A percentile compares a stretch with the other conserved stretches of the same genome.
Evolutionary conservation across 163 green algal species (phyloP).

Genomic region (Botryococcus braunii): DNA sequence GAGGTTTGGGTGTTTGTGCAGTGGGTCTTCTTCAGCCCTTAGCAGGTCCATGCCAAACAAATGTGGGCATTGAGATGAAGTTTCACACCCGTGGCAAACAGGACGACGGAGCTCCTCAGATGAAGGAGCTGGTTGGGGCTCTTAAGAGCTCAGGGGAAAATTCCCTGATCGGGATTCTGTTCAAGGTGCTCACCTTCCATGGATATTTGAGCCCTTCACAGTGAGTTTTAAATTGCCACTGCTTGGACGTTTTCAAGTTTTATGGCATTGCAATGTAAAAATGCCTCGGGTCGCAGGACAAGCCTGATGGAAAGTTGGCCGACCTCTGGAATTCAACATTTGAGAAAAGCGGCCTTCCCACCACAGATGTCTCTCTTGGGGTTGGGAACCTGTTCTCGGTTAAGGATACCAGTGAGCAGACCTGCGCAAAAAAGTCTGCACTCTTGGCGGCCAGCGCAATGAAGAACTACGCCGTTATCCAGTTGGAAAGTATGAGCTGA

Average conservation of each 20-base stretch:
- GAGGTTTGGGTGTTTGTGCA: conserved; percentile 24
- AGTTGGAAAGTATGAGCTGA: conserved; percentile 38
- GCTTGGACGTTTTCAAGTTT: not conserved
- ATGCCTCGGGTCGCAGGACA: conserved; percentile 47
- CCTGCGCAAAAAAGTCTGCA: conserved; percentile 73
- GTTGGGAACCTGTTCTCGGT: conserved; percentile 57
- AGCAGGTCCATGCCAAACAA: conserved; percentile 22
- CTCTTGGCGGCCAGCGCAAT: conserved; percentile 71
- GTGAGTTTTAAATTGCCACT: not conserved
- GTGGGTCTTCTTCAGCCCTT: conserved; percentile 61
- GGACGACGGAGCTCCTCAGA: conserved; percentile 60
- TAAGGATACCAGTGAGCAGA: conserved; percentile 62
- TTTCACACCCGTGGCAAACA: conserved; percentile 68
- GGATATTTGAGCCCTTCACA: not conserved
- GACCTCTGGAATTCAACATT: conserved; percentile 46
- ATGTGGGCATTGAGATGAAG: conserved; percentile 40
- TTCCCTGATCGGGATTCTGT: not conserved
- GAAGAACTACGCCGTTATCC: conserved; percentile 58
- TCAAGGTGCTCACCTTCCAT: conserved; percentile 7
- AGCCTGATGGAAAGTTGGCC: conserved; percentile 55
- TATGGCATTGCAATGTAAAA: not conserved
- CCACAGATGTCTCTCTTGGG: conserved; percentile 42
- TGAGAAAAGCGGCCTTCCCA: conserved; percentile 25
- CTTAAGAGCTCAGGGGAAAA: conserved; percentile 20
- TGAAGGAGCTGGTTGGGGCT: conserved; percentile 44